These are phyloP conservation scores for Fusarium nurragi DNA, from an alignment of 2,329 filamentous ascomycete genomes.

Conservation along the genomic window DNA sequence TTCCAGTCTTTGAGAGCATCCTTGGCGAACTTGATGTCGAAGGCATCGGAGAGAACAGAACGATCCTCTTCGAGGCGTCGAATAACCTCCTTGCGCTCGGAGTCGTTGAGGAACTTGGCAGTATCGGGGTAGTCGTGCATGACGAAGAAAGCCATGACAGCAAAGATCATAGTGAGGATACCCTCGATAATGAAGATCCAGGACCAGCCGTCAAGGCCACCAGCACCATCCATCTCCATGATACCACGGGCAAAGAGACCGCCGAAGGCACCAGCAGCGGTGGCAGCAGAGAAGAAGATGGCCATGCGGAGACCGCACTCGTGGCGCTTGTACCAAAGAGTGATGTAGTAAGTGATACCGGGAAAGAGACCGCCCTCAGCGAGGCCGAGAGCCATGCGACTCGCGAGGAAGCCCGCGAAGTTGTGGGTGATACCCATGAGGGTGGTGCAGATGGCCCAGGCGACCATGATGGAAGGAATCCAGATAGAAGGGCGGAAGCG, in stretches of 20 bases:
- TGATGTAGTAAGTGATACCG: constrained; percentile 68
- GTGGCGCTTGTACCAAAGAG: constrained; percentile 67
- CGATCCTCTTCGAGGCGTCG: constrained; percentile 55
- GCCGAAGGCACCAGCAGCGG: constrained; percentile 69
- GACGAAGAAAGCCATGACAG: constrained; percentile 57
- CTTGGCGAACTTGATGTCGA: constrained; percentile 63
- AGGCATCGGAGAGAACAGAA: constrained; percentile 63
- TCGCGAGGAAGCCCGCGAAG: constrained; percentile 59
- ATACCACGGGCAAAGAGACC: constrained; percentile 69
- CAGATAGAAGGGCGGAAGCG: constrained; percentile 57
- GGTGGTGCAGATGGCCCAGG: constrained; percentile 56
- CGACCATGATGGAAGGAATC: constrained; percentile 59
- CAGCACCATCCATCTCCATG: constrained; percentile 63
- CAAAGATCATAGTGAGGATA: constrained; percentile 57
- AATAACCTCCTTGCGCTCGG: constrained; percentile 56
- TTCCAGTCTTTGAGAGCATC: constrained; percentile 69
- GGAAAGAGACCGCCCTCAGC: constrained; percentile 69
- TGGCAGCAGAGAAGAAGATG: constrained; percentile 66
- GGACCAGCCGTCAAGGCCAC: constrained; percentile 70
- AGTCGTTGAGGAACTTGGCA: constrained; percentile 58
- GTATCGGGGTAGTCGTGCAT: constrained; percentile 68
- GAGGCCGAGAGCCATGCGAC: constrained; percentile 59
- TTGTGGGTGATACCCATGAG: constrained; percentile 59
- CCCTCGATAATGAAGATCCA: constrained; percentile 84
- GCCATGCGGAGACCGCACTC: constrained; percentile 71